Percentiles rank a stretch among this genome's conserved stretches.
Evolutionary conservation across 805 yeast genomes (phyloP).

Genomic region (Candida vartiovaarae): DNA sequence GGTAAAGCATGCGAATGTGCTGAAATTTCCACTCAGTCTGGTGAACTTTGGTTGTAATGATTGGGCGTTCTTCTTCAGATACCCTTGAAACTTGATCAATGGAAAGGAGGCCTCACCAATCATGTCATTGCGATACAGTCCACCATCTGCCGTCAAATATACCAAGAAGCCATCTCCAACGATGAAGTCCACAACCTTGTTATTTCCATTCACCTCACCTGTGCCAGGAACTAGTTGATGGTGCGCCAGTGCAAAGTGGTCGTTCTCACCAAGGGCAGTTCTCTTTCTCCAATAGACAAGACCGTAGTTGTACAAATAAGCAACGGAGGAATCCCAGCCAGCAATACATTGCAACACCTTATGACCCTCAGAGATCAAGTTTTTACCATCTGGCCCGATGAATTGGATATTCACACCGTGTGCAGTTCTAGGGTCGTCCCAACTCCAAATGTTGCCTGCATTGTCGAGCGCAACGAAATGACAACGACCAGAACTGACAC

Average conservation of each 20-base stretch:
- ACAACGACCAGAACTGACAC: conserved; percentile 55
- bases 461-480: conserved; percentile 58
- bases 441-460: conserved; percentile 43
- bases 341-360: conserved; percentile 44
- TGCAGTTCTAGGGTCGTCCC: conserved; percentile 42
- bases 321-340: conserved; percentile 61
- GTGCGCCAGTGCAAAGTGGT: conserved; percentile 29
- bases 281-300: conserved; percentile 42
- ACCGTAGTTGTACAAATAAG: conserved; percentile 42
- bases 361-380: conserved; percentile 24
- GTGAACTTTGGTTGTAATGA: conserved; percentile 30
- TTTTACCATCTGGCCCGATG: conserved; percentile 10
- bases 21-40: conserved; percentile 49
- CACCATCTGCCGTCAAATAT: conserved; percentile 40
- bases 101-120: conserved; percentile 16
- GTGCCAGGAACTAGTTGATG: conserved; percentile 37
- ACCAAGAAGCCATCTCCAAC: conserved; percentile 48
- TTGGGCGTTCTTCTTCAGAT: conserved; percentile 21
- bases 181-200: conserved; percentile 43
- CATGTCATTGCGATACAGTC: conserved; percentile 19
- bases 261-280: conserved; percentile 23
- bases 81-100: conserved; percentile 26
- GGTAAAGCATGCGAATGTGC: conserved; percentile 48
- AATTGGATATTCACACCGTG: conserved; percentile 41
- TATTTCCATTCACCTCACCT: conserved; percentile 25